These are phyloP conservation scores for Serendipita sp. DNA, from an alignment of 768 basidiomycete species.

Conservation along the genomic window DNA sequence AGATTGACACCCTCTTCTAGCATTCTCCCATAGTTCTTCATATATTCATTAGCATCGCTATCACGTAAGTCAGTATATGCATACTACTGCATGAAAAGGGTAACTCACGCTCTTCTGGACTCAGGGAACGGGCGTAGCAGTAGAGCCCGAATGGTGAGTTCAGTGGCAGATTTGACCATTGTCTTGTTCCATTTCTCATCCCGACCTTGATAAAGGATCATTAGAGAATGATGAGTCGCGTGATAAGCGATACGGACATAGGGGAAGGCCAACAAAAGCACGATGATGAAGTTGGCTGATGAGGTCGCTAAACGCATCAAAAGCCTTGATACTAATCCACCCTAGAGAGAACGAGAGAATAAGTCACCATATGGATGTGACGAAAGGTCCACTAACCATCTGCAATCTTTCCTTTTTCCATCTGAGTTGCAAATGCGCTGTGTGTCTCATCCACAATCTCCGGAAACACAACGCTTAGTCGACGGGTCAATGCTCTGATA, in stretches of 20 bases:
- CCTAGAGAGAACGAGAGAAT: not conserved
- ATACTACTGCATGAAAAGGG: not conserved
- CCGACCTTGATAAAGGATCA: not conserved
- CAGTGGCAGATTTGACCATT: not conserved
- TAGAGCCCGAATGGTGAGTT: not conserved
- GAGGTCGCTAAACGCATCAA: not conserved
- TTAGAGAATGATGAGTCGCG: no score
- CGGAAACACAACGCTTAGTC: not conserved
- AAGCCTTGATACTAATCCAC: not conserved
- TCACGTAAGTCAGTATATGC: not conserved
- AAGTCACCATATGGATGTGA: no score
- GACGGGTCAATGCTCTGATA: not conserved
- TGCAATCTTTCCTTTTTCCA: not conserved
- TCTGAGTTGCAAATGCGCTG: not conserved
- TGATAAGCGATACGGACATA: not conserved
- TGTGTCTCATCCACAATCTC: not conserved
- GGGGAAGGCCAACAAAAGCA: not conserved
- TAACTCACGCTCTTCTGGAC: not conserved
- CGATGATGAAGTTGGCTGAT: not conserved
- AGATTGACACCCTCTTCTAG: not conserved
- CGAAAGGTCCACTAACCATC: not conserved
- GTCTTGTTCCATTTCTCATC: not conserved
- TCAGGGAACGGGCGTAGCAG: not conserved
- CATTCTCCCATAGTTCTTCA: not conserved
- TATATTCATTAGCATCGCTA: not conserved